Evolutionary conservation across 345 rosid species (phyloP), one percentile per base, ranked within the genome.

Genomic region (Rubroshorea leprosula): DNA sequence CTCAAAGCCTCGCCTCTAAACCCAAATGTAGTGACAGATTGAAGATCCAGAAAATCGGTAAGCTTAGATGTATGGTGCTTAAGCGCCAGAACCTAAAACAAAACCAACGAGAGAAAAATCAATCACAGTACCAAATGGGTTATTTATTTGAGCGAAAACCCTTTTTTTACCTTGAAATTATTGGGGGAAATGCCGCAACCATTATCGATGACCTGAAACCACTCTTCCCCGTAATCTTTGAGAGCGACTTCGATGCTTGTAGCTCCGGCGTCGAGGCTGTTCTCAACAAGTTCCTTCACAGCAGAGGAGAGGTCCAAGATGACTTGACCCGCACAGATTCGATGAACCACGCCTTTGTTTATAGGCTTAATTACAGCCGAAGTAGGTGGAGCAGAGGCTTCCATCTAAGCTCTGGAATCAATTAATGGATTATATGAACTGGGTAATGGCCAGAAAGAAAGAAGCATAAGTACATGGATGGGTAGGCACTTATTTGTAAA

Each of bases 1-100:
- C 99, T 93, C 65, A 93, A 25, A 5, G 99, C 99, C 78, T 93
- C 99, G 61, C 99, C 99, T 73, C 99, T 74, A 62, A 93, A 93
- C 60, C 99, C 99, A 64, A 79, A 93, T 10, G 94, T 89, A 25
- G 82, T 65, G 73, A 93, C 48, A 59, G 78, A 82, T 74, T 83
- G 87, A 60, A 93, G 91, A 69, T 93, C 99, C 0, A 71, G 73
- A 73, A 93, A 93, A 74, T 85, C 88, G 9, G 70, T 71, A 71
- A 93, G 65, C 64, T 93, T 93, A n/a, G 97, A 89, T 13, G 99
- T 89, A 54, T 93, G 99, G 51, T 93, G 99, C 80, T 82, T 87
- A 19, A 85, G 83, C 1, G 90, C 96, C 41, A 93, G 84, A 65
- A 87, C 84, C 97, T 92, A 72, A 17, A 49, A 48, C 14, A 8